Evolutionary conservation across 257 asterid genomes (phyloP).

Genomic region (Solanum medicagineum): DNA sequence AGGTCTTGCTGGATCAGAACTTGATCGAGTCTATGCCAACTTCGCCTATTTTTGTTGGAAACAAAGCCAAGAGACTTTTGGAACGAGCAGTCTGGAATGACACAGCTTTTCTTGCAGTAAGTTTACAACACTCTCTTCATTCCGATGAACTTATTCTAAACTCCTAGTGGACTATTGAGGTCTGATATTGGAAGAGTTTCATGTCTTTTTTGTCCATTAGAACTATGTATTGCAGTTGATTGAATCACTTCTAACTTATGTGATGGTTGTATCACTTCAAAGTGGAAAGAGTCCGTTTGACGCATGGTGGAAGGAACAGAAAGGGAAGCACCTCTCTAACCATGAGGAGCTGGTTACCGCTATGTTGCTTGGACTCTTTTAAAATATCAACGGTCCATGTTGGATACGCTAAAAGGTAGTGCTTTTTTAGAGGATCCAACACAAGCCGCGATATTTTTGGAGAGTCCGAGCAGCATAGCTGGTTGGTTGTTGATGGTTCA

Average conservation of each 20-base stretch:
- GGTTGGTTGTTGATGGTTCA: not conserved
- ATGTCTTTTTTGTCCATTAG: not conserved
- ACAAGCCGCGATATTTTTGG: not conserved
- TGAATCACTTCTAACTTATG: not conserved
- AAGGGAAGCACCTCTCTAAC: not conserved
- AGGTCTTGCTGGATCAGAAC: conserved; percentile 88
- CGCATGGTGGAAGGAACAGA: not conserved
- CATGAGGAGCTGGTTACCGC: not conserved
- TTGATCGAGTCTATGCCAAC: conserved; percentile 98
- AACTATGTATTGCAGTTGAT: not conserved
- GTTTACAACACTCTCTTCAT: conserved; percentile 12
- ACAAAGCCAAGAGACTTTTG: conserved; percentile 7
- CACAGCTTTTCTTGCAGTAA: conserved; percentile 27
- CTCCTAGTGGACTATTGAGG: not conserved
- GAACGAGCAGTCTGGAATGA: conserved; percentile 4
- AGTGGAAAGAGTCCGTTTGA: not conserved
- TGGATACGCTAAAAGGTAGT: not conserved
- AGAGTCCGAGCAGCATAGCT: not conserved
- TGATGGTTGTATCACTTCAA: not conserved
- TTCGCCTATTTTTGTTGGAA: conserved; percentile 45
- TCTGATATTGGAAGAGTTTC: not conserved
- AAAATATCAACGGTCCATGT: not conserved
- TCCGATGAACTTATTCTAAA: not conserved
- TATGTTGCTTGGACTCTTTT: not conserved
- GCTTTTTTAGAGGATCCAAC: not conserved